Percentiles rank a stretch among this genome's conserved stretches.
Evolutionary conservation across 441 rosid species (phyloP).

Genomic region (Euphorbia schlechtendalii): DNA sequence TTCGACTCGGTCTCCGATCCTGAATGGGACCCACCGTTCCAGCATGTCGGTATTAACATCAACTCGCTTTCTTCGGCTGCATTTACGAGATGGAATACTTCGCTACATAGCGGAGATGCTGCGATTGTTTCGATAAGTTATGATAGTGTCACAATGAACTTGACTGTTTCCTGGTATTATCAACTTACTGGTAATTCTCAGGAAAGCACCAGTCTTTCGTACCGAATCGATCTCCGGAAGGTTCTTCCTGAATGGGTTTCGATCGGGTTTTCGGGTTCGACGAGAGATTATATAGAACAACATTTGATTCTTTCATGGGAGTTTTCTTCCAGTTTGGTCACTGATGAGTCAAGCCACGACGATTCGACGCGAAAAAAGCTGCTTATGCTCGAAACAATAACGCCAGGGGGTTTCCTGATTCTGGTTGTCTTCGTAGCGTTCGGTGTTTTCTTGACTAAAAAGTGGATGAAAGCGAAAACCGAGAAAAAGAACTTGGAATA

Average conservation of each 20-base stretch:
- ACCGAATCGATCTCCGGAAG: conserved; percentile 25
- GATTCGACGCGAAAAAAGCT: not conserved
- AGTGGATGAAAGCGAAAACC: not conserved
- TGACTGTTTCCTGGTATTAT: conserved; percentile 6
- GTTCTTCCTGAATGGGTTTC: conserved; percentile 33
- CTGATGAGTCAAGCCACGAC: not conserved
- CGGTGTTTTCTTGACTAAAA: conserved; percentile 1
- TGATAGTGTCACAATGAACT: conserved; percentile 23
- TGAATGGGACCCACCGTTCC: conserved; percentile 39
- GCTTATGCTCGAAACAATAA: not conserved
- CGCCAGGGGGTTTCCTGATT: not conserved
- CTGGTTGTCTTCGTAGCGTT: not conserved
- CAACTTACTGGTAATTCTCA: conserved; percentile 10
- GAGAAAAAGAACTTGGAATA: conserved; percentile 16
- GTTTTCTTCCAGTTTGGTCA: conserved; percentile 30
- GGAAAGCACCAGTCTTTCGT: conserved; percentile 24
- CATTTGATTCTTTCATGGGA: conserved; percentile 29
- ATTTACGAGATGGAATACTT: conserved; percentile 25
- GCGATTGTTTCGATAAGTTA: conserved; percentile 27
- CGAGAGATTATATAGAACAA: conserved; percentile 15
- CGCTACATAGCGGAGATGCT: conserved; percentile 23
- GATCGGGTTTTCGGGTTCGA: conserved; percentile 36
- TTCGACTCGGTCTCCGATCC: conserved; percentile 19
- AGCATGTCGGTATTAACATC: conserved; percentile 8
- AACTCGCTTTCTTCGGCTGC: conserved; percentile 27